phyloP scores from a whole-genome alignment of 345 rosid species.

The Rubroshorea leprosula region DNA sequence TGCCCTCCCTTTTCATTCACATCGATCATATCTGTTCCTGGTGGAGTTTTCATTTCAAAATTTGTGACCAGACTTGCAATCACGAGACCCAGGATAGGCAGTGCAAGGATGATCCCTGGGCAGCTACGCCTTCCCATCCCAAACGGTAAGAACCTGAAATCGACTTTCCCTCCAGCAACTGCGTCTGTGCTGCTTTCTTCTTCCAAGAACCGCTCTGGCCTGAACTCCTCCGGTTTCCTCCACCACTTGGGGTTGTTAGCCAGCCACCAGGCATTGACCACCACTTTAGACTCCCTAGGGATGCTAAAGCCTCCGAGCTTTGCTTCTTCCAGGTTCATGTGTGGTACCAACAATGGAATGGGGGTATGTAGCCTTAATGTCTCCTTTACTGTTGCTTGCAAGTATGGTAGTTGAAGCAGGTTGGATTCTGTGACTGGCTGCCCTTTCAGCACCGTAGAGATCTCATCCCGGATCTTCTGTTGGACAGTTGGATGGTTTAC shows the following conservation, averaged over 20 bases:
- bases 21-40: slow-evolving; percentile 35
- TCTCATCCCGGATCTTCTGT: slow-evolving; percentile 40
- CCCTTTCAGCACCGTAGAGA: slow-evolving; percentile 29
- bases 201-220: slow-evolving; percentile 54
- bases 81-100: slow-evolving; percentile 51
- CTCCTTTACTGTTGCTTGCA: slow-evolving; percentile 57
- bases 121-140: slow-evolving; percentile 61
- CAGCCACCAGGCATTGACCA: slow-evolving; percentile 66
- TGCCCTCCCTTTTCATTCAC: slow-evolving; percentile 61
- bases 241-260: slow-evolving; percentile 58
- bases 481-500: slow-evolving; percentile 53
- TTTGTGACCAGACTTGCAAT: slow-evolving; percentile 41
- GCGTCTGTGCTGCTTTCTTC: slow-evolving; percentile 39
- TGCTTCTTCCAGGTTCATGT: slow-evolving; percentile 62
- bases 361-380: slow-evolving; percentile 50
- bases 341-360: slow-evolving; percentile 58
- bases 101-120: slow-evolving; percentile 53
- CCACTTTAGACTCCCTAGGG: slow-evolving; percentile 55
- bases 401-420: slow-evolving; percentile 36
- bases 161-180: slow-evolving; percentile 47
- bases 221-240: slow-evolving; percentile 42
- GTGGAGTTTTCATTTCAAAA: slow-evolving; percentile 42
- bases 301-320: slow-evolving; percentile 46
- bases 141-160: slow-evolving; percentile 53
- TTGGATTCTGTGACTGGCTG: slow-evolving; percentile 36